Conservation (phyloP, 2,329 filamentous ascomycete genomes). For the Penicillium aurantiogriseum region DNA sequence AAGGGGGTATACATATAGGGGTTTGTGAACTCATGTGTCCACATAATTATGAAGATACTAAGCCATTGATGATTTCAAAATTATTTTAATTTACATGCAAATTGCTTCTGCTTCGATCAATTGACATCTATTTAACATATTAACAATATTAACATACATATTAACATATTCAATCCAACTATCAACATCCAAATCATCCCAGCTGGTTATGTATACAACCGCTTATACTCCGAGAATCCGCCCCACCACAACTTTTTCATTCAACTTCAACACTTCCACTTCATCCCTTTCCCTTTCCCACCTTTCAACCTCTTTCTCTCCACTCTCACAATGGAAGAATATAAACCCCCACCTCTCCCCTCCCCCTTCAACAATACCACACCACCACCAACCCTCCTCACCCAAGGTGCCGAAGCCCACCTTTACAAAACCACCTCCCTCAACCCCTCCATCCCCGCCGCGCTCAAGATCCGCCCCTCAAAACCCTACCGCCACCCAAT, state of each 20-base stretch:
- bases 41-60: not conserved
- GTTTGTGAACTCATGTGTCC: not conserved
- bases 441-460: constrained; percentile 63
- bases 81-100: not conserved
- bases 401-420: constrained; percentile 93
- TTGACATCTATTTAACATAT: not conserved
- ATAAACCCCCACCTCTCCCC: constrained; percentile 52
- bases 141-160: not conserved
- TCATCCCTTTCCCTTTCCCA: not conserved
- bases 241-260: constrained; percentile 11
- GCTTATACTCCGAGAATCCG: constrained; percentile 5
- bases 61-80: not conserved
- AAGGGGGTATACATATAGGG: not conserved
- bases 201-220: not conserved
- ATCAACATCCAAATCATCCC: not conserved
- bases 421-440: constrained; percentile 87
- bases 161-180: not conserved
- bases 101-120: not conserved
- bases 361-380: constrained; percentile 63
- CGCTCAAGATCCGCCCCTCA: constrained; percentile 85
- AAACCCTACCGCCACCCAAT: constrained; percentile 90
- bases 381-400: constrained; percentile 67
- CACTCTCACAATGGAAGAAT: constrained; percentile 21
- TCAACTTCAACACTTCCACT: not conserved
- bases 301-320: not conserved